phyloP scores from a whole-genome alignment of 345 rosid species.

The Rubroshorea leprosula region DNA sequence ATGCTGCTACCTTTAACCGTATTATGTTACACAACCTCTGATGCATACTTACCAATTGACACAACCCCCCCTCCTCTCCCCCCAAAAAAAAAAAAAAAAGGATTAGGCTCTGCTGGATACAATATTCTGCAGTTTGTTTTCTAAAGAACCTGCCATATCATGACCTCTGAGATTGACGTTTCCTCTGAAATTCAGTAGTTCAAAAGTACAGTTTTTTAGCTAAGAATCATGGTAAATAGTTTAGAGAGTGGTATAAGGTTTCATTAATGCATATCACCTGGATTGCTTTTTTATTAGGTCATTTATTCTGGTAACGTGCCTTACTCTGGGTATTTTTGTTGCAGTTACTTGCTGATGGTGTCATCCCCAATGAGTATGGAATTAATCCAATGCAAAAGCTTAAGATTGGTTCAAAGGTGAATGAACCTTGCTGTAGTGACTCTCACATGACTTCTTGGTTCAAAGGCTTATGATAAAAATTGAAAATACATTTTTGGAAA shows the following conservation, averaged over 20 bases:
- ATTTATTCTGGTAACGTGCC: neutral
- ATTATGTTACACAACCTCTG: neutral
- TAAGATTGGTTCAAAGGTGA: conserved; percentile 94
- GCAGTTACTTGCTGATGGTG: conserved; percentile 97
- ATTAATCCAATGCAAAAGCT: conserved; percentile 93
- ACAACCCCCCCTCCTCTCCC: too few species aligned
- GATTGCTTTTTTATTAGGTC: neutral
- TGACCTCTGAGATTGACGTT: conserved; percentile 2
- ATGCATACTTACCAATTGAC: too few species aligned
- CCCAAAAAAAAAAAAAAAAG: too few species aligned
- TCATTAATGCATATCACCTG: neutral
- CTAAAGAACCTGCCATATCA: neutral
- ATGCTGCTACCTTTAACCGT: neutral
- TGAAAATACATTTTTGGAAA: too few species aligned
- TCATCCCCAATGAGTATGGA: conserved; percentile 96
- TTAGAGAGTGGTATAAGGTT: neutral
- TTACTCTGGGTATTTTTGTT: conserved; percentile 28
- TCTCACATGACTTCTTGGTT: neutral
- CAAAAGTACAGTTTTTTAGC: too few species aligned
- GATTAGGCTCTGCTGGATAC: too few species aligned
- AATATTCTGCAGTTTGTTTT: neutral
- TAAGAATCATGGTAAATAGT: neutral
- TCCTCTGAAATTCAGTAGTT: too few species aligned
- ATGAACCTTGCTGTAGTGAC: neutral
- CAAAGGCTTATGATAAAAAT: too few species aligned